phyloP scores from a whole-genome alignment of 805 yeast species.

The Kurtzmaniella fragi region DNA sequence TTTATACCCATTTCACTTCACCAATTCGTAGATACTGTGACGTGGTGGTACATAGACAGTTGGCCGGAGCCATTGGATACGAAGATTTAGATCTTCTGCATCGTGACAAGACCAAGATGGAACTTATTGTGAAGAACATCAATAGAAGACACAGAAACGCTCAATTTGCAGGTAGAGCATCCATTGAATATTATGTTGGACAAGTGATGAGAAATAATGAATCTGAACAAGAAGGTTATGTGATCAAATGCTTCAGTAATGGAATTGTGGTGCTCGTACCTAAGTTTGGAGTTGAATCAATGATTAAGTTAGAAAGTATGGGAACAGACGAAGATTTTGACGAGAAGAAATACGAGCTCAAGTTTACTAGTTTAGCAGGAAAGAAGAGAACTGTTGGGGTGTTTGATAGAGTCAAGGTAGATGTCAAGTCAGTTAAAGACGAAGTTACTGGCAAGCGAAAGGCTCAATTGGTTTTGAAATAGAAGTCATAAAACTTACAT shows the following conservation, averaged over 20 bases:
- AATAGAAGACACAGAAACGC: conserved; percentile 95
- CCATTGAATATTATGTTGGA: conserved; percentile 96
- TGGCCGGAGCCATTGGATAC: conserved; percentile 97
- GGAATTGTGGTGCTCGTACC: conserved; percentile 96
- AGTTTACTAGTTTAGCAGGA: conserved; percentile 47
- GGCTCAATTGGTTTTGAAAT: conserved; percentile 66
- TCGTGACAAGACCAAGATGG: conserved; percentile 88
- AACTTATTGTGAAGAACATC: conserved; percentile 78
- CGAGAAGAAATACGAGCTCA: conserved; percentile 71
- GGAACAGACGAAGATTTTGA: conserved; percentile 58
- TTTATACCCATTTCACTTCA: conserved; percentile 96
- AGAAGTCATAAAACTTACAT: conserved; percentile 5
- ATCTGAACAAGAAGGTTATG: conserved; percentile 79
- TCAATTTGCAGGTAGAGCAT: conserved; percentile 97
- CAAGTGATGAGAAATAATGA: conserved; percentile 90
- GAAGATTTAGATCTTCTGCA: conserved; percentile 78
- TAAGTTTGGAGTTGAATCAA: conserved; percentile 91
- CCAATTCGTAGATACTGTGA: conserved; percentile 98
- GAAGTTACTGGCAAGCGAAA: conserved; percentile 89
- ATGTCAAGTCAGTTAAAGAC: conserved; percentile 76
- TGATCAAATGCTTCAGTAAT: conserved; percentile 86
- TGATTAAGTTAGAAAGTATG: conserved; percentile 75
- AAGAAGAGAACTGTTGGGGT: conserved; percentile 51
- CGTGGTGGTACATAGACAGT: conserved; percentile 93
- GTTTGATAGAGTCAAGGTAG: conserved; percentile 82